Base-by-base conservation (phyloP, 768 basidiomycete species). In the Lentinula lateritia region DNA sequence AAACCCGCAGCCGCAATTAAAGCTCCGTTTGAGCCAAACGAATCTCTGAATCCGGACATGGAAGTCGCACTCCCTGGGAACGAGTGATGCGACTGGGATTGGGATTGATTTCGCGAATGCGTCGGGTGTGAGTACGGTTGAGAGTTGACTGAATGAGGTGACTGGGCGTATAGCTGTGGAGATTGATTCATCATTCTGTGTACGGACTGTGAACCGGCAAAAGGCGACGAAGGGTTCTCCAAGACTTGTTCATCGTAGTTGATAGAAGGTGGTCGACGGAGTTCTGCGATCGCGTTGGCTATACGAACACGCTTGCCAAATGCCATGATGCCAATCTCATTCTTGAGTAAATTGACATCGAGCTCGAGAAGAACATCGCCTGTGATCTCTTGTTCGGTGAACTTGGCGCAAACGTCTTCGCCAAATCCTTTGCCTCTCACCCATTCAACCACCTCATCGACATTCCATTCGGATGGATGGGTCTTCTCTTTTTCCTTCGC, bases 331-430 rank as follows among this genome's bases (percentile, higher is more conserved):
- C 95, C 97, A 58, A 99, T 89, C 76, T 98, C 95, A 9, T 77
- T 80, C 76, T 98, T 98, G 67, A 99, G 87, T 15, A 97, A 80
- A 68, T 89, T 90, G 59, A 88, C 85, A 64, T 98, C 94, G 62
- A 98, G 89, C 68, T 97, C 96, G 60, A 98, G 86, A 6, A 99
- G 84, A 36, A 98, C 92, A 67, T 99, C 97, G 18, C 97, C 97
- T 0, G 95, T 92, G 58, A 99, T 98, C 76, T 99, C 97, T 85
- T 99, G 95, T 75, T 98, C 96, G 95, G 81, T 85, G 69, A 99
- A 98, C 70, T 92, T 95, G 60, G 86, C 83, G 66, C 89, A 89
- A 3, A 95, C 87, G 50, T 84, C 81, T 52, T 87, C 79, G 64
- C 94, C 94, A 60, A 98, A 97, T 2, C 92, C 92, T 75, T 90